A percentile compares a stretch with the other conserved stretches of the same genome.
Conservation (phyloP, 139 green algal genomes). For the Desmodesmus armatus region DNA sequence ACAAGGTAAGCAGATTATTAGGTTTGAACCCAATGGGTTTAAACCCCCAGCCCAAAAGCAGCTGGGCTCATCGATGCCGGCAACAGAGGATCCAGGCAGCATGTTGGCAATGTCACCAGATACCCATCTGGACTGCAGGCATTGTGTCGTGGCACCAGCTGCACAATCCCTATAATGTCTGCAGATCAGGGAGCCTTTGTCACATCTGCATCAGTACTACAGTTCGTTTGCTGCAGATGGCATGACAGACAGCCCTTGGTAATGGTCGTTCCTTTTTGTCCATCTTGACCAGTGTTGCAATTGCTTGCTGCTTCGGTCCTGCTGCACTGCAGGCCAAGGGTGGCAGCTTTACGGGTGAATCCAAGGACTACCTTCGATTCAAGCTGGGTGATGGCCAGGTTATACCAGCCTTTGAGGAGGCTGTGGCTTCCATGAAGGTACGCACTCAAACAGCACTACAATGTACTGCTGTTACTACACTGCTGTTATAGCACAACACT, state of each 20-base stretch:
- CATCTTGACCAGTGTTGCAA: not conserved
- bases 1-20: slow-evolving; percentile 90
- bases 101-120: no score
- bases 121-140: no score
- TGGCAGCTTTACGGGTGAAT: slow-evolving; percentile 72
- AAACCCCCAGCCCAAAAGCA: no score
- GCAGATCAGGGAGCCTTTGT: no score
- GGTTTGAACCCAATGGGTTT: no score
- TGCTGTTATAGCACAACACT: no score
- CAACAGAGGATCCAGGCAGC: no score
- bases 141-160: no score
- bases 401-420: slow-evolving; percentile 91
- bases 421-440: slow-evolving; percentile 82
- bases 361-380: slow-evolving; percentile 77
- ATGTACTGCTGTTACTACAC: no score
- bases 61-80: no score
- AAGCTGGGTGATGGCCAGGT: slow-evolving; percentile 70
- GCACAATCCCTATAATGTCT: no score
- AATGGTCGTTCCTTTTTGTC: not conserved
- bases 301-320: not conserved
- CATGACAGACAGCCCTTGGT: not conserved
- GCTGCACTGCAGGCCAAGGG: slow-evolving; percentile 74
- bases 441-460: no score
- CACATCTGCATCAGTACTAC: not conserved
- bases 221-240: not conserved